Evolutionary conservation across 208 protist species (phyloP).

Genomic region (Acanthamoeba culbertsoni): DNA sequence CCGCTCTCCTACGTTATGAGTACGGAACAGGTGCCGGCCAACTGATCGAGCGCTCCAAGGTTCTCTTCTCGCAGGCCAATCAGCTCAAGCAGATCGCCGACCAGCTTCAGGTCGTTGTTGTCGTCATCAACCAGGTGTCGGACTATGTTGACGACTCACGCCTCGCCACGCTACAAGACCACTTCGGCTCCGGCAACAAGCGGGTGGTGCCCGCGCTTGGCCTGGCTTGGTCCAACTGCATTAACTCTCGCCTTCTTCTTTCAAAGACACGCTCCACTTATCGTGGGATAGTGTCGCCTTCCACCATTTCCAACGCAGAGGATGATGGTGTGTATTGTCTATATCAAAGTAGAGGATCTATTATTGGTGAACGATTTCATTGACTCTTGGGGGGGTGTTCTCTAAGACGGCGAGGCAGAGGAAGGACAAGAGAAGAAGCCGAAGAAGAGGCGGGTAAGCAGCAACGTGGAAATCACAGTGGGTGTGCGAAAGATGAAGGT

Average conservation of each 20-base stretch:
- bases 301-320: background rate
- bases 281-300: background rate
- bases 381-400: background rate
- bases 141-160: constrained; percentile 39
- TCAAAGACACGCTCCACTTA: constrained; percentile 15
- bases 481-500: constrained; percentile 60
- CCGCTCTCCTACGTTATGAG: constrained; percentile 65
- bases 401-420: background rate
- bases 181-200: background rate
- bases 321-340: background rate
- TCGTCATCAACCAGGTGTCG: constrained; percentile 68
- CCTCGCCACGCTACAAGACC: too few species aligned
- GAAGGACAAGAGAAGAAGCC: background rate
- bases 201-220: constrained; percentile 71
- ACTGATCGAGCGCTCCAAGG: constrained; percentile 32
- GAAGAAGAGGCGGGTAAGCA: background rate
- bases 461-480: background rate
- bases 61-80: constrained; percentile 59
- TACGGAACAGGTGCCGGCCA: constrained; percentile 29
- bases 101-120: constrained; percentile 53
- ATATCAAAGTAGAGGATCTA: background rate
- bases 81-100: constrained; percentile 66
- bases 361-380: background rate
- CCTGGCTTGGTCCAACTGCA: constrained; percentile 70
- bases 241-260: constrained; percentile 73